Percentiles rank a stretch among this genome's conserved stretches.
Evolutionary conservation across 2,329 filamentous ascomycete species (phyloP).

Genomic region (Achaetomium macrosporum): DNA sequence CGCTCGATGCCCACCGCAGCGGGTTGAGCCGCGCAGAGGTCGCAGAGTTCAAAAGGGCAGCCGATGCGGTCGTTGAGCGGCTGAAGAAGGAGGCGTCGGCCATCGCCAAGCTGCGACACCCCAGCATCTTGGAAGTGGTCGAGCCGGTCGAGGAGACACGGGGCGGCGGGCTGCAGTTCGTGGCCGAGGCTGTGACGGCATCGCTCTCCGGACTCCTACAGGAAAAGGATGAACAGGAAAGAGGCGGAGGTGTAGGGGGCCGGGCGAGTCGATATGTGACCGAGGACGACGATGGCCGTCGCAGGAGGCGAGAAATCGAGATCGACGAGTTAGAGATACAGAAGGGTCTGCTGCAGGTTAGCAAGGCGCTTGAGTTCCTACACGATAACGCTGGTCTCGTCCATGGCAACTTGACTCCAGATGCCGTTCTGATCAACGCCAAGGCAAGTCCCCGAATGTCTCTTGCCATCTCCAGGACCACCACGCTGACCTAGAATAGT

Average conservation of each 20-base stretch:
- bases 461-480: not conserved
- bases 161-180: conserved; percentile 88
- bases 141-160: conserved; percentile 95
- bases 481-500: conserved; percentile 45
- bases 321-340: conserved; percentile 97
- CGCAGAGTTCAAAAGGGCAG: conserved; percentile 67
- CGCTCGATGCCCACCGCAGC: conserved; percentile 63
- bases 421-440: conserved; percentile 87
- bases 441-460: conserved; percentile 52
- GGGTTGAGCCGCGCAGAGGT: conserved; percentile 58
- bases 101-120: conserved; percentile 81
- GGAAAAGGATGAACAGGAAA: conserved; percentile 86
- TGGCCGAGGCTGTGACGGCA: conserved; percentile 83
- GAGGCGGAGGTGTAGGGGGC: conserved; percentile 57
- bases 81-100: conserved; percentile 88
- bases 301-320: conserved; percentile 73
- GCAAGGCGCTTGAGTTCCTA: conserved; percentile 88
- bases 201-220: conserved; percentile 76
- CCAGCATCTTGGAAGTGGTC: conserved; percentile 83
- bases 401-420: conserved; percentile 89
- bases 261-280: conserved; percentile 73
- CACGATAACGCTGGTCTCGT: conserved; percentile 93
- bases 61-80: conserved; percentile 86
- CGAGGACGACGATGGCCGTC: conserved; percentile 68
- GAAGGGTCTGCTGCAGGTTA: conserved; percentile 88